These are phyloP conservation scores for Artemisia argyi DNA, from an alignment of 129 eudicot genomes.

Conservation along the genomic window DNA sequence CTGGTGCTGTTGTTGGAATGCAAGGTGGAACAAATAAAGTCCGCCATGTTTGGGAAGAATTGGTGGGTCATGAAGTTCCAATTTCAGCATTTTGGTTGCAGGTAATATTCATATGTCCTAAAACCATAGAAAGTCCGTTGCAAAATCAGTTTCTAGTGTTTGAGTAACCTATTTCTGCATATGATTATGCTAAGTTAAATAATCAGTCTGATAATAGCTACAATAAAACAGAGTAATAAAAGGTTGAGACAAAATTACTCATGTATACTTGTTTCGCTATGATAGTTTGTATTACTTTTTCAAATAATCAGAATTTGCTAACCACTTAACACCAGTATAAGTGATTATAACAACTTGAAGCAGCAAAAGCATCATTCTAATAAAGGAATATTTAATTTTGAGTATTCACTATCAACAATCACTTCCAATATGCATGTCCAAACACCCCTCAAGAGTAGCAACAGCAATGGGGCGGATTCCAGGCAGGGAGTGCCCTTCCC, in stretches of 20 bases:
- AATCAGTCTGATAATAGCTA: neutral
- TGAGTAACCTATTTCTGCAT: neutral
- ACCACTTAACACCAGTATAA: neutral
- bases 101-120: slow-evolving; percentile 39
- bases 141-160: neutral
- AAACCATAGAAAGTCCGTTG: too few species aligned
- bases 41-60: slow-evolving; percentile 62
- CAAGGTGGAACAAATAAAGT: slow-evolving; percentile 96
- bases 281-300: neutral
- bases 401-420: neutral
- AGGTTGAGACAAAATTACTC: neutral
- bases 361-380: neutral
- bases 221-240: neutral
- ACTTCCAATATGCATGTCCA: neutral
- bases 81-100: slow-evolving; percentile 98
- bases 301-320: neutral
- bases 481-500: too few species aligned
- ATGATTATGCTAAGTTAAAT: neutral
- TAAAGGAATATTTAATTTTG: neutral
- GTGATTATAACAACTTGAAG: neutral
- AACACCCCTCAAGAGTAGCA: too few species aligned
- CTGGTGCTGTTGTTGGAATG: slow-evolving; percentile 98
- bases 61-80: slow-evolving; percentile 65
- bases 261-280: neutral
- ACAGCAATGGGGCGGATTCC: too few species aligned